Evolutionary conservation across 768 basidiomycete genomes (phyloP), one percentile per base, ranked within the genome.

Genomic region (Tulasnella sp.): DNA sequence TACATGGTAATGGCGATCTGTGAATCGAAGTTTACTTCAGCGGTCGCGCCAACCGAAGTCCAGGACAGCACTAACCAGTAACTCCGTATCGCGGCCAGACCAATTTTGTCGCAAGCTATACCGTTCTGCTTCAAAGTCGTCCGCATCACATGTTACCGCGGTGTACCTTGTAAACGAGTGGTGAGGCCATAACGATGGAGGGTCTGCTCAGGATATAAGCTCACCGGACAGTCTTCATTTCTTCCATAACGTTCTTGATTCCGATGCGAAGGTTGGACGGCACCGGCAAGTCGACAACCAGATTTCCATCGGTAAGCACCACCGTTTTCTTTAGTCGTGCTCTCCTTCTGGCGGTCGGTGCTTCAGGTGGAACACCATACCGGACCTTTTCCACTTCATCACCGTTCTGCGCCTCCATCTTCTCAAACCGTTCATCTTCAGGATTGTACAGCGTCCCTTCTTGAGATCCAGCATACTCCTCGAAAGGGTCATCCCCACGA

Each of bases 1-100:
- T 92, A 98, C 95, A 98, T 95, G 32, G 96, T 98, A 81, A 98
- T 93, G 78, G 95, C 93, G 83, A 98, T 92, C 51, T 61, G 26
- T 32, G n/a, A 61, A 20, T 35, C 23, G 35, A 26, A n/a, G 29
- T 23, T 48, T 48, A 46, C 44, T 74, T 72, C 26, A 72, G 71
- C 73, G 35, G 20, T 18, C 73, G 42, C 3, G 44, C 40, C 5
- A 29, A 74, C 29, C 37, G 2, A 1, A 18, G 35, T 46, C 2
- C 10, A 42, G 35, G 29, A 10, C 18, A 42, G 3, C 32, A 73
- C 73, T 26, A 9, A 74, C 73, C 85, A 97, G 93, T 76, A 98
- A 83, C 82, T 98, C 96, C 16, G 95, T 98, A 77, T 91, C 88
- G 75, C 95, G 88, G 40, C 91, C 90, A 79, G 85, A 89, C 82